Evolutionary conservation across 192 early-diverging fungal species (phyloP).

Genomic region (Jimgerdemannia lactiflua): DNA sequence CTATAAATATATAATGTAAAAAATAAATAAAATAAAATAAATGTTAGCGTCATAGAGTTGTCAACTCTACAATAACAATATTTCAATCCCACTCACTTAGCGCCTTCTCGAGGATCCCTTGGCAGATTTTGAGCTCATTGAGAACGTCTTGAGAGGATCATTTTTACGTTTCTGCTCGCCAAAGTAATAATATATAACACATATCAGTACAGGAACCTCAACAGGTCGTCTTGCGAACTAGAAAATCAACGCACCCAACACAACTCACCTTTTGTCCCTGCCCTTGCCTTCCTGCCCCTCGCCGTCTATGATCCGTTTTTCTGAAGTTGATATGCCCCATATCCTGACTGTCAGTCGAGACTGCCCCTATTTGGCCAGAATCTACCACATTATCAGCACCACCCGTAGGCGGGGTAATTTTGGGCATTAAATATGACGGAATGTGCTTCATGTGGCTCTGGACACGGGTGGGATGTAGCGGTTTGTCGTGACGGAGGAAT

Average conservation of each 20-base stretch:
- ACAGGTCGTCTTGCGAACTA: neutral
- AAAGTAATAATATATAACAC: neutral
- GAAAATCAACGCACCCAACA: too few species aligned
- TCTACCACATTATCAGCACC: slow-evolving; percentile 20
- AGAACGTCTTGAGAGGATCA: slow-evolving; percentile 4
- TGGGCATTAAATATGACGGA: slow-evolving; percentile 91
- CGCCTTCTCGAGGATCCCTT: neutral
- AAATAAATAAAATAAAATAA: too few species aligned
- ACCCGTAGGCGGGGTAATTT: slow-evolving; percentile 45
- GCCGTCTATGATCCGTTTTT: slow-evolving; percentile 12
- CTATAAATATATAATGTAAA: neutral
- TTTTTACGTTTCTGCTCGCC: slow-evolving; percentile 1
- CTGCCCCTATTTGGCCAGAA: neutral
- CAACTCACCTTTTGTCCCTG: slow-evolving; percentile 18
- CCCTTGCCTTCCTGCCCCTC: slow-evolving; percentile 11
- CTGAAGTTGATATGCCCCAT: slow-evolving; percentile 36
- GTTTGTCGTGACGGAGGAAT: slow-evolving; percentile 88
- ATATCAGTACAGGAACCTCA: neutral
- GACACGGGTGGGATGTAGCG: slow-evolving; percentile 77
- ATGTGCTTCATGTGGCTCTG: slow-evolving; percentile 92
- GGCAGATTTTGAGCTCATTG: neutral
- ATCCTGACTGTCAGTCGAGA: slow-evolving; percentile 8
- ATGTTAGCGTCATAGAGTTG: neutral
- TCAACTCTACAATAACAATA: neutral
- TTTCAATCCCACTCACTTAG: neutral